These are phyloP conservation scores for Chrysanthemum lavandulifolium DNA, from an alignment of 129 eudicot species.

Conservation along the genomic window DNA sequence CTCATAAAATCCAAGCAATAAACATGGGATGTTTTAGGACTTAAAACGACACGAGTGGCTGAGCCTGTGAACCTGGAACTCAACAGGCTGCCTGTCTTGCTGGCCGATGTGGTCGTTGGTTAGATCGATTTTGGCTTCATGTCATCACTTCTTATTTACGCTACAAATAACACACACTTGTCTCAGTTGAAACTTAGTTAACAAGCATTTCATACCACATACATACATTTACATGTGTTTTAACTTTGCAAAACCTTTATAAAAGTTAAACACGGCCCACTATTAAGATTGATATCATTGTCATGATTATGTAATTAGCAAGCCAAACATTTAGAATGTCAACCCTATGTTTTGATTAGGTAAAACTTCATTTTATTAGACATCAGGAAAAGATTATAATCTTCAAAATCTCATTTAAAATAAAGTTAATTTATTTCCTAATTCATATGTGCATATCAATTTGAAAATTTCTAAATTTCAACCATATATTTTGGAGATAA, in stretches of 20 bases:
- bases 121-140: background rate
- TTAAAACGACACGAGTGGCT: constrained; percentile 27
- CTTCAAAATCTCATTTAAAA: no score
- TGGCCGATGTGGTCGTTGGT: constrained; percentile 6
- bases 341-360: no score
- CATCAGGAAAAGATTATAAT: no score
- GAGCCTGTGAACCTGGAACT: background rate
- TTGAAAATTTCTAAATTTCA: background rate
- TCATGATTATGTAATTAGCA: no score
- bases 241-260: background rate
- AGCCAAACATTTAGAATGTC: no score
- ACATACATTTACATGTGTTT: background rate
- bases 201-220: background rate
- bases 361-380: no score
- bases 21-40: constrained; percentile 23
- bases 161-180: background rate
- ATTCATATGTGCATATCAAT: background rate
- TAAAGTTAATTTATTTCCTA: no score
- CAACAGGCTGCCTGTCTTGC: constrained; percentile 14
- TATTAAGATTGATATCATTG: no score
- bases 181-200: background rate
- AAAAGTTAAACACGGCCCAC: no score
- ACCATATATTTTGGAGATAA: constrained; percentile 34
- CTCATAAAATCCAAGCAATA: constrained; percentile 26
- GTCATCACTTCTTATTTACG: no score